Evolutionary conservation across 768 basidiomycete genomes (phyloP), one percentile per base, ranked within the genome.

Genomic region (Lactarius trivialis): DNA sequence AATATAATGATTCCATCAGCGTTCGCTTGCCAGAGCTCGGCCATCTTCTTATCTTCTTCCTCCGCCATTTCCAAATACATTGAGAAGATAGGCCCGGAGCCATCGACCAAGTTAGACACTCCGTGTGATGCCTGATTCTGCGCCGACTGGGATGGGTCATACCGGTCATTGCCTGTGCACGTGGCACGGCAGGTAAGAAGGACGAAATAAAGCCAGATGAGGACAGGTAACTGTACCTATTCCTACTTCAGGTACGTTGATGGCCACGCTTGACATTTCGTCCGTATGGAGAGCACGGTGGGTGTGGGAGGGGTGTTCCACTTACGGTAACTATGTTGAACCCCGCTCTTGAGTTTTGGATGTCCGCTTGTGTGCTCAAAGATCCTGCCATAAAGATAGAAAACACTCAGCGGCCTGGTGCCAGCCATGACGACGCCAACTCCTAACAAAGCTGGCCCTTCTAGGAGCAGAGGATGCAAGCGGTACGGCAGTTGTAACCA

Each of bases 31-130:
- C 51, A 60, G 12, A 26, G 9, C 21, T 60, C 51, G 3, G 28
- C 32, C 51, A 53, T 32, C 30, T 53, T 60, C 8, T 60, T 17
- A 34, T 60, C 58, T 26, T 60, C 58, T 53, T 53, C 58, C 37
- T 32, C 51, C 14, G 58, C 30, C 28, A 41, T 41, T 11, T 52
- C 28, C 8, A 17, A 21, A 41, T 60, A 53, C 51, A 60, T 60
- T 14, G 28, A 41, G 32, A 53, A 60, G 7, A 60, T 21, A 15
- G 50, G 50, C 12, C 37, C 49, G 4, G 58, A 60, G 21, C 37
- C 26, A 43, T 60, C 58, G 14, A 17, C 7, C 32, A 51, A 43
- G 12, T 32, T 33, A 21, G 19, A 19, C 39, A 19, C 8, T 41
- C 6, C 19, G 7, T 41, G 39, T 43, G 41, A n/a, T n/a, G n/a